Percentiles rank a stretch among this genome's conserved stretches.
phyloP scores from a whole-genome alignment of 345 rosid genomes.

The Camelina hispida region DNA sequence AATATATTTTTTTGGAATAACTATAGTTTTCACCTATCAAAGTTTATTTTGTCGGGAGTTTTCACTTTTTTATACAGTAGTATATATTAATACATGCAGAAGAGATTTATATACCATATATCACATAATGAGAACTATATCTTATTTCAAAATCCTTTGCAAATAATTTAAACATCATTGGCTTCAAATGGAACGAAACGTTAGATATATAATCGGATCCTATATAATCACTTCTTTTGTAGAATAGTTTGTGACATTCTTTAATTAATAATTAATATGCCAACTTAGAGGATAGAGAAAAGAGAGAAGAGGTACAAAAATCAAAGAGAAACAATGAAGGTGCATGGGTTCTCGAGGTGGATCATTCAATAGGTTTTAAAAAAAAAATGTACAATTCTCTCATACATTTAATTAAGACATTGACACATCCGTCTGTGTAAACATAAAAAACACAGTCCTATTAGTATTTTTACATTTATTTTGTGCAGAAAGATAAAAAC shows the following conservation, averaged over 20 bases:
- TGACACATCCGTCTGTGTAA: slow-evolving; percentile 32
- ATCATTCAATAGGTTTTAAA: slow-evolving; percentile 22
- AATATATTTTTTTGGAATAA: slow-evolving; percentile 22
- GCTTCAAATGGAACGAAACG: slow-evolving; percentile 18
- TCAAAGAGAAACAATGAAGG: slow-evolving; percentile 39
- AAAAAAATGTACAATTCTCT: slow-evolving; percentile 3
- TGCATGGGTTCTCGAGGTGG: slow-evolving; percentile 39
- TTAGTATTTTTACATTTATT: background rate
- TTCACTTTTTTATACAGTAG: slow-evolving; percentile 36
- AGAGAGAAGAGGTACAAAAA: slow-evolving; percentile 27
- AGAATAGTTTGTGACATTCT: slow-evolving; percentile 8
- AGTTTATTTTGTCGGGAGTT: slow-evolving; percentile 28
- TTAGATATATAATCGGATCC: background rate
- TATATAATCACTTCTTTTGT: background rate
- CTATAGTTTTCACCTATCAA: slow-evolving; percentile 40
- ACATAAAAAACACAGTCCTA: slow-evolving; percentile 7
- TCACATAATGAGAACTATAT: slow-evolving; percentile 14
- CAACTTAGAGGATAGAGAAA: slow-evolving; percentile 17
- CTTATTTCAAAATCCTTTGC: slow-evolving; percentile 8
- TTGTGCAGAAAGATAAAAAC: background rate
- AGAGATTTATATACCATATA: background rate
- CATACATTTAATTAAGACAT: slow-evolving; percentile 30
- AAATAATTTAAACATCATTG: slow-evolving; percentile 29
- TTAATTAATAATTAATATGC: background rate
- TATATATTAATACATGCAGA: slow-evolving; percentile 9